These are phyloP conservation scores for Neurospora sp. DNA, from an alignment of 495 filamentous ascomycete genomes.

Conservation along the genomic window DNA sequence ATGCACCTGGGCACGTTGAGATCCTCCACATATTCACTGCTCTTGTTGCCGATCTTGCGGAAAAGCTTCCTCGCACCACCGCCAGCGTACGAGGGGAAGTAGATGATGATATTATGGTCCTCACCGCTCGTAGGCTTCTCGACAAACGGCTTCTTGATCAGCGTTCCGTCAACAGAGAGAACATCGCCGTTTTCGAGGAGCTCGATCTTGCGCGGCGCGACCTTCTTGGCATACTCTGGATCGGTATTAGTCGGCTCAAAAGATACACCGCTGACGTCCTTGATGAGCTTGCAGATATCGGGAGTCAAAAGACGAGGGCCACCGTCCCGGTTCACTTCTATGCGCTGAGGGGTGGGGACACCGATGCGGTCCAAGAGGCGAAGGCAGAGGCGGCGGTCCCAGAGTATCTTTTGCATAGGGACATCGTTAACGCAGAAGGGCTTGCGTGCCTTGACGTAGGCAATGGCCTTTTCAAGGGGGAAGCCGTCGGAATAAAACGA, in stretches of 20 bases:
- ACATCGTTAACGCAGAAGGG: conserved; percentile 97
- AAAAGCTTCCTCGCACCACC: conserved; percentile 89
- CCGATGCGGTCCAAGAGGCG: conserved; percentile 77
- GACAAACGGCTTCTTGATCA: conserved; percentile 88
- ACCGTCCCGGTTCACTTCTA: conserved; percentile 94
- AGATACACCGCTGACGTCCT: conserved; percentile 66
- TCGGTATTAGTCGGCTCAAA: conserved; percentile 69
- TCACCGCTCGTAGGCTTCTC: conserved; percentile 98
- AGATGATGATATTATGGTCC: conserved; percentile 97
- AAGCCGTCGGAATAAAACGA: conserved; percentile 98
- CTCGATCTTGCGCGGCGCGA: conserved; percentile 59
- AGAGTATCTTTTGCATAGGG: conserved; percentile 95
- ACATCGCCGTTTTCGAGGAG: conserved; percentile 81
- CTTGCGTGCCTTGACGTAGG: conserved; percentile 81
- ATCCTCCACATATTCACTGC: conserved; percentile 77
- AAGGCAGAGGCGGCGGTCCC: conserved; percentile 88
- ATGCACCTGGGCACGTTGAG: conserved; percentile 69
- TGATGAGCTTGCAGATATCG: conserved; percentile 69
- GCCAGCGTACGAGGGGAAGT: conserved; percentile 76
- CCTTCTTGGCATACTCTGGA: conserved; percentile 35
- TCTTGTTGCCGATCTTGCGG: conserved; percentile 96
- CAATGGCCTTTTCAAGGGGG: conserved; percentile 91
- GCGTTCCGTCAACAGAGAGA: conserved; percentile 71
- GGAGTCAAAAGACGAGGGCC: conserved; percentile 68
- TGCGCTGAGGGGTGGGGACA: conserved; percentile 74